These are phyloP conservation scores for Starmera stellimalicola DNA, from an alignment of 1,139 yeast genomes.

Conservation along the genomic window DNA sequence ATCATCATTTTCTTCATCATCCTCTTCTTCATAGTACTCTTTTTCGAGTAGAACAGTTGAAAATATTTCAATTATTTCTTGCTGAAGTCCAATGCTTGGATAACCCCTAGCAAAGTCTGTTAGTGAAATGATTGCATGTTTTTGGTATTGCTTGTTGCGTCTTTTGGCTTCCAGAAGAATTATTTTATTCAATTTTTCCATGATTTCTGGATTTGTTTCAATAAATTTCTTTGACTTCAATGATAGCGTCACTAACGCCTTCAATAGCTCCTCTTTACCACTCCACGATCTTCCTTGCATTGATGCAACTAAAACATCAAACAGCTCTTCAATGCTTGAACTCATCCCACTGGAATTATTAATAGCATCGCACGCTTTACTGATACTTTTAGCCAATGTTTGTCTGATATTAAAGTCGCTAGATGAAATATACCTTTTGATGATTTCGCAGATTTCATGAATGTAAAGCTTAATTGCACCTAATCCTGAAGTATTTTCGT, in stretches of 20 bases:
- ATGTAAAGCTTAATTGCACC: slow-evolving; percentile 66
- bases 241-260: slow-evolving; percentile 57
- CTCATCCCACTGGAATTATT: slow-evolving; percentile 25
- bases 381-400: slow-evolving; percentile 63
- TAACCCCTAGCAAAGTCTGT: slow-evolving; percentile 39
- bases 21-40: slow-evolving; percentile 22
- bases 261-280: slow-evolving; percentile 73
- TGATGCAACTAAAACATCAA: slow-evolving; percentile 50
- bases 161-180: slow-evolving; percentile 57
- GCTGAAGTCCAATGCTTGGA: slow-evolving; percentile 29
- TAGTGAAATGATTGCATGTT: slow-evolving; percentile 37
- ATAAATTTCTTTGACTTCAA: slow-evolving; percentile 32
- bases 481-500: slow-evolving; percentile 65
- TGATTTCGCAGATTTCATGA: slow-evolving; percentile 54
- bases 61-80: slow-evolving; percentile 22
- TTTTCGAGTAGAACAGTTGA: slow-evolving; percentile 21
- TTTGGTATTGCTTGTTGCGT: slow-evolving; percentile 57
- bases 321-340: slow-evolving; percentile 29
- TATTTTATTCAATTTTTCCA: slow-evolving; percentile 30
- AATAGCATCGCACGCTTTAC: slow-evolving; percentile 41
- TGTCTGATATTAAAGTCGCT: slow-evolving; percentile 59
- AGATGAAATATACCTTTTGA: slow-evolving; percentile 42
- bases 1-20: slow-evolving; percentile 11
- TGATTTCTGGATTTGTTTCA: slow-evolving; percentile 20
- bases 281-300: slow-evolving; percentile 78